Conservation (phyloP, 345 rosid species). For the Kernera saxatilis region DNA sequence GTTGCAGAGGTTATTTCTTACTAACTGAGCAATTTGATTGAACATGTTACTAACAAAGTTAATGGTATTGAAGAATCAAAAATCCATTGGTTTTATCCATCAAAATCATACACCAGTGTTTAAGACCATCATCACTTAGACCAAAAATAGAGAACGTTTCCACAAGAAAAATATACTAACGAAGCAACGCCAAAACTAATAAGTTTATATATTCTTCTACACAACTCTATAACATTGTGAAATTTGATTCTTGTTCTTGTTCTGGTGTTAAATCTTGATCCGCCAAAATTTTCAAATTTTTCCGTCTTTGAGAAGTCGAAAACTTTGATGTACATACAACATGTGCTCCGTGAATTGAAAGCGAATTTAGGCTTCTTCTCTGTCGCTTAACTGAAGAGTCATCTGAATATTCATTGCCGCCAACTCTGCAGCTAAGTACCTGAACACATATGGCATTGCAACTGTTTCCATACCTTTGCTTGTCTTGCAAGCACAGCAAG, state of each 20-base stretch:
- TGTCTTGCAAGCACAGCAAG: constrained; percentile 63
- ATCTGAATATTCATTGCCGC: constrained; percentile 92
- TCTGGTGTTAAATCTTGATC: not conserved
- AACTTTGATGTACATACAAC: constrained; percentile 2
- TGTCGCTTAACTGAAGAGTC: constrained; percentile 51
- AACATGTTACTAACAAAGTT: not conserved
- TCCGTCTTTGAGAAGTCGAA: not conserved
- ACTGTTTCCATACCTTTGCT: constrained; percentile 94
- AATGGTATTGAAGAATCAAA: not conserved
- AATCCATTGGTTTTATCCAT: not conserved
- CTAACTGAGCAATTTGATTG: not conserved
- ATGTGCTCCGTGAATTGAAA: not conserved
- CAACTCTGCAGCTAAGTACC: constrained; percentile 87
- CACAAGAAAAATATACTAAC: not conserved
- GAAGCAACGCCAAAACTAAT: not conserved
- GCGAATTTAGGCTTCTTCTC: constrained; percentile 37
- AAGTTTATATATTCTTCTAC: not conserved
- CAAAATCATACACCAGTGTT: not conserved
- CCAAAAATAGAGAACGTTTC: not conserved
- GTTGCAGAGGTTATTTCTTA: not conserved
- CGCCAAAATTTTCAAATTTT: not conserved
- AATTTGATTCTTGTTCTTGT: not conserved
- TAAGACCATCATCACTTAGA: constrained; percentile 2
- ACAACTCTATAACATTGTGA: not conserved
- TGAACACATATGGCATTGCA: constrained; percentile 90